Base-by-base conservation (phyloP, 2,329 filamentous ascomycete species). In the Macrophomina phaseolina region DNA sequence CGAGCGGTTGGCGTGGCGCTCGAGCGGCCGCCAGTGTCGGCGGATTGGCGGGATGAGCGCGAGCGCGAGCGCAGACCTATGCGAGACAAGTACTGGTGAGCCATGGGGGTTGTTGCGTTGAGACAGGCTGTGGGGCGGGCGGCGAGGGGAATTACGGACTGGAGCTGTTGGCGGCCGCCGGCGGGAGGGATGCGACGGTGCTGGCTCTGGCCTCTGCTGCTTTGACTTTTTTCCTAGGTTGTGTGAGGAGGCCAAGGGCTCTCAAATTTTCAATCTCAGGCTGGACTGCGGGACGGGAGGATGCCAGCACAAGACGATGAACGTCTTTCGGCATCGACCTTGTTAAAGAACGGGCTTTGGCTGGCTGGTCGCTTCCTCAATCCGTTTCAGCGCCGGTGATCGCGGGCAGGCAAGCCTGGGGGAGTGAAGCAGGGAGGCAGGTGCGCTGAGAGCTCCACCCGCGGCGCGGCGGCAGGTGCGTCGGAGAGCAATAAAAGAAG, bases 261-360 rank as follows among this genome's bases (percentile, higher is more conserved):
- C 66, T 51, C 61, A 69, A 61, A 36, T 67, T 69, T 30, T 69
- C 67, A 46, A 68, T 61, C 16, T 67, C 38, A 49, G 36, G 53
- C 61, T 53, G 36, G 53, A 45, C 64, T 32, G 42, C 38, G 52
- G 53, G 53, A 40, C 52, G 53, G 53, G 55, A 48, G 55, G 55
- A 51, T 42, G 52, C 40, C 63, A 65, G 23, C 23, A 23, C 23
- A 3, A 23, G 51, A 45, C 36, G 51, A 65, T 65, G 48, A 36
- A 23, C 16, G 61, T 32, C 53, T 38, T 60, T 53, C 36, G 52
- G 58, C 66, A 67, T 67, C 61, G 51, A 40, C 60, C 42, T 45
- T 3, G 11, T 45, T 52, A 67, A 58, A 52, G 62, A 64, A 67
- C 40, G 66, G 34, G 23, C 51, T 34, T 51, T 63, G 36, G 36